Conservation (phyloP, 2,329 filamentous ascomycete genomes). For the Colletotrichum tanaceti region DNA sequence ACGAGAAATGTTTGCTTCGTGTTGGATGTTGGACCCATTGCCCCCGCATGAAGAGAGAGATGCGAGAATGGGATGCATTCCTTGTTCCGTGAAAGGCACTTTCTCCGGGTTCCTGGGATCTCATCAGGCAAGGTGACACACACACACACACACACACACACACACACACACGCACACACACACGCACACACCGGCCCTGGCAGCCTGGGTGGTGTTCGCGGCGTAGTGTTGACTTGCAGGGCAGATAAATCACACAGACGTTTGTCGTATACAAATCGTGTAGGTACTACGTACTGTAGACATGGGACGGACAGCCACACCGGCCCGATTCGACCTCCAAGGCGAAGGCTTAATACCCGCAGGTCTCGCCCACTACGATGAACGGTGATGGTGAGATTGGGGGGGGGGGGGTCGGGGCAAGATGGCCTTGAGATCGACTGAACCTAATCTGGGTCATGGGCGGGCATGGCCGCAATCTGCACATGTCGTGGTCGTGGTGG, state of each 20-base stretch:
- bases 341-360: neutral
- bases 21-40: neutral
- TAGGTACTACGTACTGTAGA: no score
- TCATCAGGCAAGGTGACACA: neutral
- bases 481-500: no score
- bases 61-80: slow-evolving; percentile 3
- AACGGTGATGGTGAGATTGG: neutral
- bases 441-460: neutral
- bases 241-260: no score
- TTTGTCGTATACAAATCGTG: no score
- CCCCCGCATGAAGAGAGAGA: neutral
- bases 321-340: neutral
- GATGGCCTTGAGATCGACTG: neutral
- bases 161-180: no score
- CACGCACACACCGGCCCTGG: no score
- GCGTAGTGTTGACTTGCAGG: no score
- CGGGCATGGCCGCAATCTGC: no score
- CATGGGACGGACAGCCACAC: no score
- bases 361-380: neutral
- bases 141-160: no score
- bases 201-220: no score
- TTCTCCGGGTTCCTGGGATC: slow-evolving; percentile 21
- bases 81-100: slow-evolving; percentile 9
- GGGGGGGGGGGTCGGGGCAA: no score
- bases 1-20: slow-evolving; percentile 36